phyloP scores from a whole-genome alignment of 148 eudicot species.

The Diospyros lotus region DNA sequence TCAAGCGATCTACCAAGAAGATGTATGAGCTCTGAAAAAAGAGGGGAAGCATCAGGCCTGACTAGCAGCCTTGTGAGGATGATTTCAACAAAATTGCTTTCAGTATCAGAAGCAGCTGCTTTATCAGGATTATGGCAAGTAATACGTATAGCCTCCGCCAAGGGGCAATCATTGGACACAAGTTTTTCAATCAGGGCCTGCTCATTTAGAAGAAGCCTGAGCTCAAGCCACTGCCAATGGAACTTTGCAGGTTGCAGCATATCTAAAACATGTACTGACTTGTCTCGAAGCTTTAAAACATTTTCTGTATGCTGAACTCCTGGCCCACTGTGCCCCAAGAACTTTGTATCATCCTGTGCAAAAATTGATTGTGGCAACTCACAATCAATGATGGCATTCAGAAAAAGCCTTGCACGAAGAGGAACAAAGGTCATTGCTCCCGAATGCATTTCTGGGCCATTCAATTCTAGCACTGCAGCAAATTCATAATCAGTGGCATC shows the following conservation, averaged over 20 bases:
- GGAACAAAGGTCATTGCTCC: slow-evolving; percentile 76
- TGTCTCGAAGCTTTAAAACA: slow-evolving; percentile 63
- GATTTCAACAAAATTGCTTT: slow-evolving; percentile 67
- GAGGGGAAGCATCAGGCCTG: slow-evolving; percentile 95
- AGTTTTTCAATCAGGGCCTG: slow-evolving; percentile 69
- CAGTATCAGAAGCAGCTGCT: slow-evolving; percentile 62
- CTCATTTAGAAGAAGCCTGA: slow-evolving; percentile 80
- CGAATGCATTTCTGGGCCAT: slow-evolving; percentile 53
- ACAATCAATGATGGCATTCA: slow-evolving; percentile 84
- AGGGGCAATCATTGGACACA: slow-evolving; percentile 54
- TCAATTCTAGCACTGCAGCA: slow-evolving; percentile 67
- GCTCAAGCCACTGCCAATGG: slow-evolving; percentile 99
- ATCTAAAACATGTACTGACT: slow-evolving; percentile 73
- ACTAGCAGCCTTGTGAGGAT: slow-evolving; percentile 84
- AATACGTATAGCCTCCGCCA: slow-evolving; percentile 70
- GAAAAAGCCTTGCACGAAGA: slow-evolving; percentile 79
- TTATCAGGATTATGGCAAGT: slow-evolving; percentile 59
- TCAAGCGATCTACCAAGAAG: slow-evolving; percentile 87
- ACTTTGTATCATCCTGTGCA: slow-evolving; percentile 39
- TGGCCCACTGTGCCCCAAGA: slow-evolving; percentile 36
- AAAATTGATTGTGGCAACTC: slow-evolving; percentile 48
- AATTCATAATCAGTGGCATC: slow-evolving; percentile 84
- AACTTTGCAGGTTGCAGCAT: slow-evolving; percentile 90
- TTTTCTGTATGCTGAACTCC: slow-evolving; percentile 46
- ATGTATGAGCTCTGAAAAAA: slow-evolving; percentile 82